A percentile compares a stretch with the other conserved stretches of the same genome.
These are phyloP conservation scores for Kodamaea hsintzibuensis DNA, from an alignment of 805 yeast genomes.

Conservation along the genomic window DNA sequence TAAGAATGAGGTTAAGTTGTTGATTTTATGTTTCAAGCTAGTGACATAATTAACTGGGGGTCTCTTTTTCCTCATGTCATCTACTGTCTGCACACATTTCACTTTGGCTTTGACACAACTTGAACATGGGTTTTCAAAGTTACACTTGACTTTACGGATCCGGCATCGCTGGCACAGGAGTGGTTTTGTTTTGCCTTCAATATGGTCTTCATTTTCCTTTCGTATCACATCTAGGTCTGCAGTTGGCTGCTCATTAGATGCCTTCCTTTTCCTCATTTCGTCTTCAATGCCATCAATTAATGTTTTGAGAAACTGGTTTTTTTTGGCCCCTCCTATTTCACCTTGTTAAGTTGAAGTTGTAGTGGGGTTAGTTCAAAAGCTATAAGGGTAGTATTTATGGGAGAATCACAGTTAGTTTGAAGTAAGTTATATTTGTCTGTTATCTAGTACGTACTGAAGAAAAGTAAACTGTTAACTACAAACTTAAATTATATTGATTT, in stretches of 20 bases:
- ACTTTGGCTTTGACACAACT: slow-evolving; percentile 44
- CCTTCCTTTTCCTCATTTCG: slow-evolving; percentile 2
- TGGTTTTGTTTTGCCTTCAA: not conserved
- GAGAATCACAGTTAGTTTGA: no score
- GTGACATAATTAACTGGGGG: slow-evolving; percentile 53
- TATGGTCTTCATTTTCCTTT: not conserved
- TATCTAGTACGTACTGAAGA: no score
- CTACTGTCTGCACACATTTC: slow-evolving; percentile 48
- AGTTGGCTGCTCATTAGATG: not conserved
- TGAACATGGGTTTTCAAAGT: slow-evolving; percentile 49
- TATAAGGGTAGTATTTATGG: no score
- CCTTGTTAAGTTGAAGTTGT: no score
- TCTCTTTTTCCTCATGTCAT: slow-evolving; percentile 52
- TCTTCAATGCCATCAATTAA: not conserved
- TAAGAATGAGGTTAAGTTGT: slow-evolving; percentile 25
- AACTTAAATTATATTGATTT: no score
- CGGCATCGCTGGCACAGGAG: slow-evolving; percentile 42
- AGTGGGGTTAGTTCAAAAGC: no score
- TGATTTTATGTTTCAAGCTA: slow-evolving; percentile 37
- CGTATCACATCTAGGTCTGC: not conserved
- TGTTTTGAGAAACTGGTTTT: not conserved
- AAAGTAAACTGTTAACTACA: no score
- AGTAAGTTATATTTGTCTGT: no score
- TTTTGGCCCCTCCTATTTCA: not conserved
- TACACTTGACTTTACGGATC: slow-evolving; percentile 48